Base-by-base conservation (phyloP, 169 alveolate species). In the Eimeria sp. region DNA sequence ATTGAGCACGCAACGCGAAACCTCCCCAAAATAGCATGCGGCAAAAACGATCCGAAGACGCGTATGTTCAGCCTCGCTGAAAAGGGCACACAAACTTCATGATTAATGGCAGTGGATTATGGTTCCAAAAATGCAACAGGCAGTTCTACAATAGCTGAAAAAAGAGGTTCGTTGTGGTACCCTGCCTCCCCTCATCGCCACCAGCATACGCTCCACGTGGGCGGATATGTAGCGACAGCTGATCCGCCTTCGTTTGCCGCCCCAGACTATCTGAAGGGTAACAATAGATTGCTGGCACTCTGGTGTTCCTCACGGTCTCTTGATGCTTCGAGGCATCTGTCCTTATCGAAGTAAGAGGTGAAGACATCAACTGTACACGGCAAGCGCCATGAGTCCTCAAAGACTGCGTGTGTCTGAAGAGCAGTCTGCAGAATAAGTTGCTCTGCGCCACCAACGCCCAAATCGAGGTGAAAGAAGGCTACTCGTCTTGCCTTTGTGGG, bases 391-490 rank as follows among this genome's bases (percentile, higher is more conserved):
- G 83, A 25, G 45, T 47, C 92, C 65, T 30, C n/a, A 73, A 58
- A 10, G 73, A 40, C 54, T 45, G 63, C 65, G 96, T 89, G 70
- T 96, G 97, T 97, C 98, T 97, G 92, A n/a, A 98, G 95, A 22
- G 99, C 99, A 47, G 99, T 97, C 75, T 98, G 98, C 45, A 98
- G 98, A 72, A 98, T 97, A 57, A 98, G 98, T 95, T 98, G 98
- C 95, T 99, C 99, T 20, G 99, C 99, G 11, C 99, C 99, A 63
- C 99, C 99, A 34, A 98, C 98, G 54, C 99, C 99, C 82, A 98
- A 97, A 95, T 99, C 99, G 18, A 99, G 99, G 94, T 99, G 99
- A 57, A 98, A 95, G 80, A 99, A 98, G 11, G 99, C 99, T 45
- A 82, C 88, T 30, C 40, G 40, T 45, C 9, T 61, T 54, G 78